Conservation (phyloP, 495 filamentous ascomycete species). For the Penicillium coprophilum region DNA sequence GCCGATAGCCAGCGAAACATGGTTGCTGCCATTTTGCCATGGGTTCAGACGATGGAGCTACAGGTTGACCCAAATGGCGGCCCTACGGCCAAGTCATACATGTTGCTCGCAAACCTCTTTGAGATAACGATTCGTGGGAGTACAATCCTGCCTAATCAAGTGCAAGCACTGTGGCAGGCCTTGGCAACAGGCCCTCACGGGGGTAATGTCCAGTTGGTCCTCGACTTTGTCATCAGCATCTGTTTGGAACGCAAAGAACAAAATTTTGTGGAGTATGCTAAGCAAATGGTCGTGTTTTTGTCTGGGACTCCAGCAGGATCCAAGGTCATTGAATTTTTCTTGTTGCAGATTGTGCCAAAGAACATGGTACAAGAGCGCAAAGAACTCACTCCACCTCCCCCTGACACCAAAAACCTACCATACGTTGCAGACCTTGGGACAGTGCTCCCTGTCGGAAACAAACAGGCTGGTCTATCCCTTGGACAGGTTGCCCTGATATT, state of each 20-base stretch:
- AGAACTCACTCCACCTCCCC: constrained; percentile 67
- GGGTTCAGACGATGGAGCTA: constrained; percentile 92
- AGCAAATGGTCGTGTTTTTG: constrained; percentile 94
- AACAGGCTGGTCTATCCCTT: constrained; percentile 85
- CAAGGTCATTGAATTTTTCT: constrained; percentile 90
- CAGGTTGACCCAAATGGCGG: constrained; percentile 93
- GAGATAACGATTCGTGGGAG: constrained; percentile 94
- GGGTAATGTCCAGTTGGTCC: constrained; percentile 91
- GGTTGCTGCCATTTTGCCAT: constrained; percentile 89
- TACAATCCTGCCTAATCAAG: constrained; percentile 86
- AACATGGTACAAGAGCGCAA: constrained; percentile 88
- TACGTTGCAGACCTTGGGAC: constrained; percentile 85
- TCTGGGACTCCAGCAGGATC: constrained; percentile 87
- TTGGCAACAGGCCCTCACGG: constrained; percentile 88
- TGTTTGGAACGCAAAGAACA: constrained; percentile 93
- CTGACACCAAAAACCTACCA: constrained; percentile 71
- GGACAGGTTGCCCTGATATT: constrained; percentile 92
- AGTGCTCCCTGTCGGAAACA: constrained; percentile 81
- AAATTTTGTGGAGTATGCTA: constrained; percentile 95
- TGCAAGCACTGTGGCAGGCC: constrained; percentile 96
- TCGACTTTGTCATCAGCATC: constrained; percentile 92
- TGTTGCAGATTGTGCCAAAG: constrained; percentile 84
- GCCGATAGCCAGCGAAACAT: constrained; percentile 86
- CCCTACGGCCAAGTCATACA: constrained; percentile 86
- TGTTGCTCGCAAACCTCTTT: constrained; percentile 91